phyloP scores from a whole-genome alignment of 306 rosid genomes.

The Corylus avellana region DNA sequence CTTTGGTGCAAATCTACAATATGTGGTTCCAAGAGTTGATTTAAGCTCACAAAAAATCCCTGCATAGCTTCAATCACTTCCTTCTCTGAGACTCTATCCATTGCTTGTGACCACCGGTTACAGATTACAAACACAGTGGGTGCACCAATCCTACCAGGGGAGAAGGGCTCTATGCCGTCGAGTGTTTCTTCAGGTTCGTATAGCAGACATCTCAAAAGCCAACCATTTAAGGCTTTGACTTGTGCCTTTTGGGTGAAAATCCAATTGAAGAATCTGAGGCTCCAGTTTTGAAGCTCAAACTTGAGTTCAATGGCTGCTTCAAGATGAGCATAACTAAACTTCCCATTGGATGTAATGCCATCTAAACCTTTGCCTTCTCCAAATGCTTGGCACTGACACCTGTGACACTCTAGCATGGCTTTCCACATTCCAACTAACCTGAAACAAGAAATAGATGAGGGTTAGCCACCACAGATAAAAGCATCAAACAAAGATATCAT shows the following conservation, averaged over 20 bases:
- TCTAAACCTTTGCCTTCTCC: slow-evolving; percentile 46
- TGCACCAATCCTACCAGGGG: slow-evolving; percentile 61
- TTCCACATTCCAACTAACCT: slow-evolving; percentile 82
- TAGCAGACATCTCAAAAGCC: slow-evolving; percentile 67
- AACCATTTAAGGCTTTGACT: slow-evolving; percentile 67
- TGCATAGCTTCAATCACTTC: slow-evolving; percentile 58
- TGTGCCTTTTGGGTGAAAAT: slow-evolving; percentile 58
- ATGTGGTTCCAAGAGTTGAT: slow-evolving; percentile 46
- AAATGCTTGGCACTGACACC: slow-evolving; percentile 46
- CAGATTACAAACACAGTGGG: slow-evolving; percentile 65
- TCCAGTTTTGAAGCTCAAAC: slow-evolving; percentile 67
- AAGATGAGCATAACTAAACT: slow-evolving; percentile 40
- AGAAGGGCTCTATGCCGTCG: slow-evolving; percentile 38
- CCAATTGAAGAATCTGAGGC: slow-evolving; percentile 61
- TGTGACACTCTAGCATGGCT: slow-evolving; percentile 72
- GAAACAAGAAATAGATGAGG: slow-evolving; percentile 9
- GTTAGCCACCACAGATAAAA: slow-evolving; percentile 5
- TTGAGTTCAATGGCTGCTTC: slow-evolving; percentile 66
- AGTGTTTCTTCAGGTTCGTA: slow-evolving; percentile 60
- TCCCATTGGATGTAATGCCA: slow-evolving; percentile 34
- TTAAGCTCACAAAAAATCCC: slow-evolving; percentile 45
- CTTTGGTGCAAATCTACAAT: slow-evolving; percentile 48
- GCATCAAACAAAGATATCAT: not conserved
- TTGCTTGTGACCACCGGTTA: slow-evolving; percentile 62
- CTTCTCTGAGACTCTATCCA: slow-evolving; percentile 60